Conservation (phyloP, 2,329 filamentous ascomycete genomes). For the Tolypocladium pustulatum region DNA sequence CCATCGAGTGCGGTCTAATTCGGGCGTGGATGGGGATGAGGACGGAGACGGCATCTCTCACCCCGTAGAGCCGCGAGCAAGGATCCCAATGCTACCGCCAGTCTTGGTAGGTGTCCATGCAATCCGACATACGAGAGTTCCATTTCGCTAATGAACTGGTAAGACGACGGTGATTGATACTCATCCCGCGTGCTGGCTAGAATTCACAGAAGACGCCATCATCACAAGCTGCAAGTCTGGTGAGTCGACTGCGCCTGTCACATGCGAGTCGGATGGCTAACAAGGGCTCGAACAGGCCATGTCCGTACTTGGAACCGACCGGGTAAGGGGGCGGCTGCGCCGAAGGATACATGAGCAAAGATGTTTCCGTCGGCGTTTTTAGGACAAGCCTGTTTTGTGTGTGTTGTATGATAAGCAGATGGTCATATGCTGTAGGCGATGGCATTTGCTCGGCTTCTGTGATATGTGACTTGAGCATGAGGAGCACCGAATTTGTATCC, state of each 20-base stretch:
- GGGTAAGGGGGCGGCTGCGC: slow-evolving; percentile 1
- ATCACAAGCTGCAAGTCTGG: slow-evolving; percentile 87
- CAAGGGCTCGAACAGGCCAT: slow-evolving; percentile 44
- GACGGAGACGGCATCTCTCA: slow-evolving; percentile 59
- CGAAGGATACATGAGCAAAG: background rate
- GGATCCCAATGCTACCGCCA: slow-evolving; percentile 78
- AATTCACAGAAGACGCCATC: slow-evolving; percentile 89
- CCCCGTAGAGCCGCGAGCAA: slow-evolving; percentile 72
- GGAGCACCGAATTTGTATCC: background rate
- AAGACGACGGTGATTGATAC: slow-evolving; percentile 74
- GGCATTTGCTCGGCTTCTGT: background rate
- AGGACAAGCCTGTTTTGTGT: background rate
- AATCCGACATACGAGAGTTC: background rate
- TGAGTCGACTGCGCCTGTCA: slow-evolving; percentile 32
- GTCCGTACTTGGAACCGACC: slow-evolving; percentile 67
- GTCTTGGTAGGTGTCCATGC: slow-evolving; percentile 57
- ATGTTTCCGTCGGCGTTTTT: too few relatives aligned
- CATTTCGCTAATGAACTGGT: slow-evolving; percentile 1
- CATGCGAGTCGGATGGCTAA: slow-evolving; percentile 6
- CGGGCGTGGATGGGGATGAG: slow-evolving; percentile 46
- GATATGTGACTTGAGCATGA: background rate
- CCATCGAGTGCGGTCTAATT: slow-evolving; percentile 58
- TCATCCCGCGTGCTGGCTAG: slow-evolving; percentile 80
- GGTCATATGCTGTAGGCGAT: background rate
- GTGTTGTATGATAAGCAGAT: background rate